Base-by-base conservation (phyloP, 2,329 filamentous ascomycete species). In the Beauveria medogensis region DNA sequence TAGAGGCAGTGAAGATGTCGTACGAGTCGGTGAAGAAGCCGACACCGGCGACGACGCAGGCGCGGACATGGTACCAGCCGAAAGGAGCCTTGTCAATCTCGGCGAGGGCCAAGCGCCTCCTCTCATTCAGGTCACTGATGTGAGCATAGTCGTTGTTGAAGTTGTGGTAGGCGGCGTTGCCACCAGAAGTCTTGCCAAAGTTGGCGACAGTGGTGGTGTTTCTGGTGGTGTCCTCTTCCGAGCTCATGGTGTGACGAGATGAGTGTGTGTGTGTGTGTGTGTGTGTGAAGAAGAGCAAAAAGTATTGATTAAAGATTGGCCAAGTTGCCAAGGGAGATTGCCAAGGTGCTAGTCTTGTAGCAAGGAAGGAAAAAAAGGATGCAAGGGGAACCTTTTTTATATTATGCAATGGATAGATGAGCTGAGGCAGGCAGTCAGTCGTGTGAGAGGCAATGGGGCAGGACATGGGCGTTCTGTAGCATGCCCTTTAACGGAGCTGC, bases 21-120 rank as follows among this genome's bases (percentile, higher is more conserved):
- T 92, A 93, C 3, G 89, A 89, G 71, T 93, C 91, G 18, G 90
- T 93, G 75, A 94, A 94, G 83, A 95, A 94, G 67, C 90, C 91
- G 64, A 93, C 88, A 68, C 91, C 90, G 34, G 90, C 90, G 26
- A 93, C 90, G 9, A 90, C 76, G 59, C 90, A 83, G 62, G 90
- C 88, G 46, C 90, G 83, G 62, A 92, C 83, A 70, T 94, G 90
- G 71, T 92, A 91, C 89, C 90, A 93, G 69, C 90, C 88, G 63
- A 93, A 92, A 3, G 86, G 86, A 10, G 89, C 89, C 76, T 88
- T 88, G 77, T 93, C 90, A 67, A 93, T 88, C 74, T 92, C 88
- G 43, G 89, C 88, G 57, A 94, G 86, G 47, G 90, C 90, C 37
- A 91, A 84, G 64, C 90, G 84, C 66, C 90, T 82, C 60, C 90